Percentiles rank a stretch among this genome's conserved stretches.
Evolutionary conservation across 306 rosid species (phyloP).

Genomic region (Echinosophora koreensis): DNA sequence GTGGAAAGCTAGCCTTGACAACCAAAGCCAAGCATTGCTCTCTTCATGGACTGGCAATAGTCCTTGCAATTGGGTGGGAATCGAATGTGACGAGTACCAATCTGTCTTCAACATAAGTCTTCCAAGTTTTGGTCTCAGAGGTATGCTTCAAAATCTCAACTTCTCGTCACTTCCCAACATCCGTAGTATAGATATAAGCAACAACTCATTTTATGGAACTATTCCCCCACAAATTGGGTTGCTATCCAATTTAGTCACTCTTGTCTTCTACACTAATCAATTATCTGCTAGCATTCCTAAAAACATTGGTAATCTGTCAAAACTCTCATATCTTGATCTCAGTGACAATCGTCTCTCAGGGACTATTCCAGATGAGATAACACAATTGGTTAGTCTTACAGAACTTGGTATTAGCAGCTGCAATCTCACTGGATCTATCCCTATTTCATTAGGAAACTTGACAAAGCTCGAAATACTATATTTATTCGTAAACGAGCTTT

Average conservation of each 20-base stretch:
- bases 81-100: not conserved
- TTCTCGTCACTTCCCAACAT: constrained; percentile 26
- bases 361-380: constrained; percentile 1
- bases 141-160: constrained; percentile 35
- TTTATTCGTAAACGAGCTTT: not conserved
- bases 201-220: constrained; percentile 18
- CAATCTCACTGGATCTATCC: constrained; percentile 40
- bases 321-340: constrained; percentile 3
- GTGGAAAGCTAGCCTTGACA: constrained; percentile 29
- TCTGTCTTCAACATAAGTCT: not conserved
- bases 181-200: not conserved
- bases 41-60: constrained; percentile 3
- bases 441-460: not conserved
- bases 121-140: not conserved
- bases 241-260: not conserved
- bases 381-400: not conserved
- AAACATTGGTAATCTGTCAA: not conserved
- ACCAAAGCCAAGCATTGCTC: constrained; percentile 5
- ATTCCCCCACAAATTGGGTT: constrained; percentile 16
- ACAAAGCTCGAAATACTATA: too few relatives aligned
- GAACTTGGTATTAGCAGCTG: not conserved
- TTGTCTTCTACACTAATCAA: not conserved
- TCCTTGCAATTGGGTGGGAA: constrained; percentile 35
- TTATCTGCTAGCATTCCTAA: not conserved
- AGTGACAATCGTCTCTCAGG: not conserved